These are phyloP conservation scores for Dothiorella sarmentorum DNA, from an alignment of 2,329 filamentous ascomycete species.

Conservation along the genomic window DNA sequence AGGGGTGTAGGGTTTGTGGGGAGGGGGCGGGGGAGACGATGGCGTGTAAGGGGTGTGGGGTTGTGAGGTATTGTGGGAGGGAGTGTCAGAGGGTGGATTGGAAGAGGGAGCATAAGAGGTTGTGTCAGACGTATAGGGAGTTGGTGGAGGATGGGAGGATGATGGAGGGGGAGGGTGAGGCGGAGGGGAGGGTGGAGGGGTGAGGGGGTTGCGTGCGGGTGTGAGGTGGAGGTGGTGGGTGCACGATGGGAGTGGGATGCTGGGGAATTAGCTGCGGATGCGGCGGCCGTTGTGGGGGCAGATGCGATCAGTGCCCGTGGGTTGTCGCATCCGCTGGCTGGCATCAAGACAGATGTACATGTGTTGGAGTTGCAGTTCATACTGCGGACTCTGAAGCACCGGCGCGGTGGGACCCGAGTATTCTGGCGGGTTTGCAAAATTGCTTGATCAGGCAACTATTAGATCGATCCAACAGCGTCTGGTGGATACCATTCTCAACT, in stretches of 20 bases:
- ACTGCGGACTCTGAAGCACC: background rate
- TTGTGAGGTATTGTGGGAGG: slow-evolving; percentile 12
- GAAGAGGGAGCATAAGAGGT: slow-evolving; percentile 8
- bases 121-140: background rate
- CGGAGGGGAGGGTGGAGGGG: background rate
- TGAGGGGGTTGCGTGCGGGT: background rate
- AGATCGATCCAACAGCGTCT: background rate
- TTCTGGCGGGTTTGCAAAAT: background rate
- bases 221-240: background rate
- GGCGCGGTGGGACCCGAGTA: background rate
- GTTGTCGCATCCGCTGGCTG: background rate
- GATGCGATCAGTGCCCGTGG: background rate
- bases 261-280: background rate
- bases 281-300: background rate
- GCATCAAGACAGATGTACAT: background rate
- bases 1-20: slow-evolving; percentile 10
- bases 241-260: too few species aligned
- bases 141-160: background rate
- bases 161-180: background rate
- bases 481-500: background rate
- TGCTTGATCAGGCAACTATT: background rate
- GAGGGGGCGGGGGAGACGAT: background rate
- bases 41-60: slow-evolving; percentile 10
- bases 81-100: slow-evolving; percentile 15
- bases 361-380: background rate